Evolutionary conservation across 1,139 yeast species (phyloP).

Genomic region (Candida mesenterica): DNA sequence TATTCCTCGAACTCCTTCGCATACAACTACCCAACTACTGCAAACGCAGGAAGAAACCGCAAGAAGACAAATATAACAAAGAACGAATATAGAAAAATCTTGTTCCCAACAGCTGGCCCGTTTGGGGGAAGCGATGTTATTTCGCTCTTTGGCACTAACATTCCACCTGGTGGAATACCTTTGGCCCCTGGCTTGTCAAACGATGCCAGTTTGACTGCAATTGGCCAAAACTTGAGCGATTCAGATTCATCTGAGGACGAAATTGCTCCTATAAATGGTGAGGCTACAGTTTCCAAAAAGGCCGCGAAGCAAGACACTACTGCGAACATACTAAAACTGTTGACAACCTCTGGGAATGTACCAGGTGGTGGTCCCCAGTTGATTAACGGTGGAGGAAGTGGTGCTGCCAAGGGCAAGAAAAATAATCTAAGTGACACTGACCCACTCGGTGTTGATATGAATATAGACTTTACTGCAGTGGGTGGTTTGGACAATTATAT

Average conservation of each 20-base stretch:
- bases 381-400: slow-evolving; percentile 23
- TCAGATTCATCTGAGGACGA: slow-evolving; percentile 77
- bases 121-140: slow-evolving; percentile 91
- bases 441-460: slow-evolving; percentile 91
- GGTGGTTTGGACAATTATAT: slow-evolving; percentile 94
- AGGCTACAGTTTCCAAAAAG: slow-evolving; percentile 32
- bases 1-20: slow-evolving; percentile 3
- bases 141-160: slow-evolving; percentile 68
- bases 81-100: slow-evolving; percentile 54
- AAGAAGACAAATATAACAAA: slow-evolving; percentile 29
- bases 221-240: slow-evolving; percentile 50
- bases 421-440: slow-evolving; percentile 85
- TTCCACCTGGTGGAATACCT: slow-evolving; percentile 52
- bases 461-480: slow-evolving; percentile 83
- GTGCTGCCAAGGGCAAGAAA: slow-evolving; percentile 40
- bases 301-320: slow-evolving; percentile 18
- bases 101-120: slow-evolving; percentile 96
- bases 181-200: slow-evolving; percentile 33
- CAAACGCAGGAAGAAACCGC: slow-evolving; percentile 25
- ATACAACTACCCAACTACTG: slow-evolving; percentile 7
- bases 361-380: slow-evolving; percentile 6
- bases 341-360: slow-evolving; percentile 25
- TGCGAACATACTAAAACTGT: slow-evolving; percentile 26
- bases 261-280: slow-evolving; percentile 40
- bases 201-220: slow-evolving; percentile 42